A percentile compares a stretch with the other conserved stretches of the same genome.
Evolutionary conservation across 2,329 filamentous ascomycete genomes (phyloP).

Genomic region (Microsporum ferrugineum): DNA sequence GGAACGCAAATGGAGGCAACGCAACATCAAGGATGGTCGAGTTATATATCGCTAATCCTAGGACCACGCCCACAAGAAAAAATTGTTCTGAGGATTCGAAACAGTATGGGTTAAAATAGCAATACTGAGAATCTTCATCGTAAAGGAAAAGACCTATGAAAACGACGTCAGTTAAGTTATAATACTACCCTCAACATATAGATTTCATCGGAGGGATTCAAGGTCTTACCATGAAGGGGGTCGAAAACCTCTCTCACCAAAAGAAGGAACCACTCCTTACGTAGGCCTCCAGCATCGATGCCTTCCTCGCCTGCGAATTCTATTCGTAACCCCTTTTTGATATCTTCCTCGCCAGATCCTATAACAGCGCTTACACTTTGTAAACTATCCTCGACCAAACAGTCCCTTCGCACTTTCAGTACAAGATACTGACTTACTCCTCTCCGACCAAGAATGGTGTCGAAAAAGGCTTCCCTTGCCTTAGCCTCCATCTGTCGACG

Average conservation of each 20-base stretch:
- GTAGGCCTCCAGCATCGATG: slow-evolving; percentile 75
- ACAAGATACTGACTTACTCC: slow-evolving; percentile 66
- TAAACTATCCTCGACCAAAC: slow-evolving; percentile 77
- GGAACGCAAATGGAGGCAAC: slow-evolving; percentile 77
- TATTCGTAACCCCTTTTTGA: slow-evolving; percentile 81
- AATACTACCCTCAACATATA: slow-evolving; percentile 2
- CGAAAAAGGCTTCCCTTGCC: slow-evolving; percentile 80
- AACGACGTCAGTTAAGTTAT: slow-evolving; percentile 4
- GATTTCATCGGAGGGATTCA: background rate
- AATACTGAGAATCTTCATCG: slow-evolving; percentile 79
- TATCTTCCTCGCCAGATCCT: slow-evolving; percentile 66
- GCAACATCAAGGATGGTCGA: slow-evolving; percentile 84
- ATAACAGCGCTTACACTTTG: slow-evolving; percentile 75
- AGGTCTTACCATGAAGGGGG: slow-evolving; percentile 65
- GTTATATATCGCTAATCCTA: slow-evolving; percentile 88
- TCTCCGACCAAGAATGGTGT: slow-evolving; percentile 67
- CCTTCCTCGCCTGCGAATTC: slow-evolving; percentile 82
- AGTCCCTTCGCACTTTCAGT: slow-evolving; percentile 68
- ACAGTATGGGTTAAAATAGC: slow-evolving; percentile 84
- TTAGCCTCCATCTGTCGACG: slow-evolving; percentile 80
- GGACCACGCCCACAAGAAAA: slow-evolving; percentile 75
- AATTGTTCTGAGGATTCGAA: slow-evolving; percentile 89
- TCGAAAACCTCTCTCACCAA: slow-evolving; percentile 84
- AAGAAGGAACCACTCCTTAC: slow-evolving; percentile 91
- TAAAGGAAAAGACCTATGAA: slow-evolving; percentile 72